phyloP scores from a whole-genome alignment of 441 rosid genomes.

The Pelargonium cotyledonis region DNA sequence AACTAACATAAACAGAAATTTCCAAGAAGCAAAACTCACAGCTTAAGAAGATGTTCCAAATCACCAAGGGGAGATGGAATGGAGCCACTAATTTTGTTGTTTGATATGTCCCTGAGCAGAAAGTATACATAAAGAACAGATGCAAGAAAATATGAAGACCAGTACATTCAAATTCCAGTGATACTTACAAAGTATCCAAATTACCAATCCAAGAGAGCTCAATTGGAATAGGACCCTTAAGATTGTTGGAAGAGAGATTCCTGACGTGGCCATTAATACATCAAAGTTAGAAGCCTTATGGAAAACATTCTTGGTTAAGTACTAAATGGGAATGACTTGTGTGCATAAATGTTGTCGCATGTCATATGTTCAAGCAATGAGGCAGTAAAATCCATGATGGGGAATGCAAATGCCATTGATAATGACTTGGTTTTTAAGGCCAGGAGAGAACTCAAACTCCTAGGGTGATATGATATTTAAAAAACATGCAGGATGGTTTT shows the following conservation, averaged over 20 bases:
- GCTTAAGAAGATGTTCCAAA: constrained; percentile 63
- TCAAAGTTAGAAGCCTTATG: neutral
- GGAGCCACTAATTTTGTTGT: constrained; percentile 51
- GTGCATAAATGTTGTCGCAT: no score
- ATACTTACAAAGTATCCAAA: constrained; percentile 72
- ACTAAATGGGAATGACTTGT: neutral
- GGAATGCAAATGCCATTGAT: neutral
- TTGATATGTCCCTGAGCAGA: constrained; percentile 69
- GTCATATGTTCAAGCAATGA: neutral
- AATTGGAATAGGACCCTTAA: constrained; percentile 63
- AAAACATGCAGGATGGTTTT: no score
- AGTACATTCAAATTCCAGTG: no score
- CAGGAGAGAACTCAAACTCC: neutral
- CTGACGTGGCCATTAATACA: constrained; percentile 25
- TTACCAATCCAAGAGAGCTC: constrained; percentile 81
- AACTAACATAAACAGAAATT: neutral
- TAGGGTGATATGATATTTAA: no score
- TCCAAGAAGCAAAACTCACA: constrained; percentile 39
- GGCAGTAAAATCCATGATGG: neutral
- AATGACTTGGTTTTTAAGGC: neutral
- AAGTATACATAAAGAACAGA: constrained; percentile 6
- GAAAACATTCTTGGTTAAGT: no score
- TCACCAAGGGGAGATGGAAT: constrained; percentile 81
- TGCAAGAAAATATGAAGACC: neutral
- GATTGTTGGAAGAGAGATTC: constrained; percentile 69